Evolutionary conservation across 2,329 filamentous ascomycete genomes (phyloP), one percentile per base, ranked within the genome.

Genomic region (Pestalotiopsis sp.): DNA sequence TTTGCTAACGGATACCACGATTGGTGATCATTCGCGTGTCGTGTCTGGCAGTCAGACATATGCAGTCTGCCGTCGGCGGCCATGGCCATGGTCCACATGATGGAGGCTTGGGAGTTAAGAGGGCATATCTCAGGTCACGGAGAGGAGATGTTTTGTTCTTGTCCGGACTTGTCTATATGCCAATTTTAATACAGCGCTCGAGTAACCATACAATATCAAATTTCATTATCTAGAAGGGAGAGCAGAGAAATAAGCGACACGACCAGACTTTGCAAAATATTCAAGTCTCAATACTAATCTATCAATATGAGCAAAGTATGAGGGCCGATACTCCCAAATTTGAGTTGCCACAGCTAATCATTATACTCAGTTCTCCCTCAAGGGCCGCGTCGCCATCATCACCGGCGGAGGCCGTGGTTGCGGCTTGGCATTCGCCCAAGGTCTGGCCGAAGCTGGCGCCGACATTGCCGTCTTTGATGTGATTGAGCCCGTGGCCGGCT

Each of bases 401-500:
- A 85, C 84, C 1, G 84, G 84, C 6, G 84, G 82, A 17, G 81
- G 80, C 7, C 74, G 83, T 38, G 84, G 84, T 23, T 82, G 81
- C 64, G 84, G 84, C 1, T 77, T 85, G 2, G 79, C 82, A 1
- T 84, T 85, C 71, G 83, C 82, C 2, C 74, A 81, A 57, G 82
- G 80, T 1, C 76, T 84, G 0, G 83, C 83, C 14, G 83, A 85
- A 71, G 82, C 81, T 11, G 83, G 83, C 2, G 83, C 83, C 3
- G 77, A 85, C 68, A 75, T 85, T 6, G 82, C 81, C n/a, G 77
- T 85, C 52, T 84, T 85, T 69, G 83, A 86, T 69, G 73, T 85
- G 14, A 82, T 84, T 64, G 76, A 79, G 23, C 82, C 79, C 0
- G 77, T 76, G 0, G 69, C 75, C 0, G 80, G 73, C 9, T 84